Evolutionary conservation across 495 filamentous ascomycete genomes (phyloP), one percentile per base, ranked within the genome.

Genomic region (Xylaria grammica): DNA sequence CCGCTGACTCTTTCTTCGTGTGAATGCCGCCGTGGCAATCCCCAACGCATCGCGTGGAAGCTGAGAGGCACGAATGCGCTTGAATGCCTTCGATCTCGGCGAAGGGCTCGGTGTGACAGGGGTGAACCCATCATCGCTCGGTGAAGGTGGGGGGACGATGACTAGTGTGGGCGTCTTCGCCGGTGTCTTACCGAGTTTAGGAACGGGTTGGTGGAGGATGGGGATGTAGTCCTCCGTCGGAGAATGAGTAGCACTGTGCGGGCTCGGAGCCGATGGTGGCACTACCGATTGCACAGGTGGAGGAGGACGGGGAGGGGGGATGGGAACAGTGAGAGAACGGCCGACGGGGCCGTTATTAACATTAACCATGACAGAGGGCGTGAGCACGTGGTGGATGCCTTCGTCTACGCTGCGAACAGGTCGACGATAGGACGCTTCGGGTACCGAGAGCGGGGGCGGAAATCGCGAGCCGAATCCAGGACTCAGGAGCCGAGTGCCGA

Each of bases 1-100:
- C 15, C 45, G 53, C 52, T 61, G 59, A 52, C 69, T 70, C 51
- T 69, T 68, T 10, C 54, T 40, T 15, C 69, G 44, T 9, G 48
- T 11, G 26, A 70, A 62, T 1, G 29, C 63, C 22, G 56, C 50
- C 0, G 66, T 30, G 15, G 72, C 52, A 45, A 74, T 74, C 0
- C 72, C 72, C 4, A 74, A 63, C 5, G 69, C 67, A 29, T 74
- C 69, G 0, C 67, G 61, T 11, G 69, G 65, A 2, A 74, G 64
- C 19, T 68, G 72, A 5, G 67, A 68, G 1, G 46, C 65, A 22
- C 67, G 59, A 34, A 66, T 67, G 22, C 71, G 67, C 29, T 62
- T 62, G 24, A 69, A 72, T 0, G 51, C 63, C 7, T 61, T 66
- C 2, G 62, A n/a, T 34, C 56, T 48, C 8, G 67, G 71, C 10